These are phyloP conservation scores for Paxillus involutus DNA, from an alignment of 768 basidiomycete genomes.

Conservation along the genomic window DNA sequence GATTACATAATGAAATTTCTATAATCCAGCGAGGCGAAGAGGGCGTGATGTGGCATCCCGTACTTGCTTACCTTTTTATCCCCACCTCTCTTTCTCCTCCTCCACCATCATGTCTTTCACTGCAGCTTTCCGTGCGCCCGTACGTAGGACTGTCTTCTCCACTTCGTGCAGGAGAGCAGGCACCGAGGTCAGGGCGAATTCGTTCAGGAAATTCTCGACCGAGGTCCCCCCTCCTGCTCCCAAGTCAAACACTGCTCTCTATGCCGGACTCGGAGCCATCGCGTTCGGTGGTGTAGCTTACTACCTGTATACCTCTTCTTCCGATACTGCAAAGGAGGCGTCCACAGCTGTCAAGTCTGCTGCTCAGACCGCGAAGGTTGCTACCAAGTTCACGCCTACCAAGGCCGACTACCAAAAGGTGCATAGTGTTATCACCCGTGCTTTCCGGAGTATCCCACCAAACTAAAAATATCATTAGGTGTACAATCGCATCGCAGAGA, in stretches of 20 bases:
- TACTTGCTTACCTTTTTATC: neutral
- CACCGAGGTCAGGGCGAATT: conserved; percentile 34
- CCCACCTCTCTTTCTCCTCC: neutral
- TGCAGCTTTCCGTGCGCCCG: conserved; percentile 46
- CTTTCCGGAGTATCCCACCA: neutral
- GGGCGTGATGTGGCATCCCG: neutral
- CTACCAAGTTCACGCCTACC: conserved; percentile 68
- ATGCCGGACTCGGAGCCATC: conserved; percentile 60
- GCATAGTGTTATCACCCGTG: neutral
- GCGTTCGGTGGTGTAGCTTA: conserved; percentile 63
- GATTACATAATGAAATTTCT: too few species aligned
- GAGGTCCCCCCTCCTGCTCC: conserved; percentile 40
- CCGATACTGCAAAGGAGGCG: conserved; percentile 50
- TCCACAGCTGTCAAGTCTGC: conserved; percentile 59
- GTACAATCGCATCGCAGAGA: conserved; percentile 84
- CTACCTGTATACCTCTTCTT: conserved; percentile 51
- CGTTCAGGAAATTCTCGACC: conserved; percentile 63
- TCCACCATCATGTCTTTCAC: conserved; percentile 53
- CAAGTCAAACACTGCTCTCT: conserved; percentile 59
- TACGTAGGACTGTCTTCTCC: conserved; percentile 44
- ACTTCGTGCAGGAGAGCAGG: conserved; percentile 24
- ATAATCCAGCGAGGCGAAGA: too few species aligned
- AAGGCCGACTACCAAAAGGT: conserved; percentile 92
- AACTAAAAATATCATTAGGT: conserved; percentile 46
- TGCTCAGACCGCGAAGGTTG: conserved; percentile 60